These are phyloP conservation scores for Eutypella sp. DNA, from an alignment of 2,329 filamentous ascomycete species.

Conservation along the genomic window DNA sequence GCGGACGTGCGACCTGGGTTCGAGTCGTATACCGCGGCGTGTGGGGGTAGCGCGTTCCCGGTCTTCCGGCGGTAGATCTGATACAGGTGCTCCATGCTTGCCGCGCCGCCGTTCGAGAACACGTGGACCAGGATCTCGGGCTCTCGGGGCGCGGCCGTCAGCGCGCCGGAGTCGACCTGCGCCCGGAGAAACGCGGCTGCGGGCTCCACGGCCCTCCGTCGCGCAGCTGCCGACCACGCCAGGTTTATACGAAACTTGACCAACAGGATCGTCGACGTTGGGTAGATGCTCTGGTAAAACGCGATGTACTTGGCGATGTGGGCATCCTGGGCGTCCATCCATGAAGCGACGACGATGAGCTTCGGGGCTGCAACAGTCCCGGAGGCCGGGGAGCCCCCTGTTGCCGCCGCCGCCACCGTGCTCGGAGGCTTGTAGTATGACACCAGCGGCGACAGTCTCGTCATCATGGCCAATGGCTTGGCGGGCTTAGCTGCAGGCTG, in stretches of 20 bases:
- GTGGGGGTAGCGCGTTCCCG: conserved; percentile 31
- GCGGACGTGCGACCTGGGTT: conserved; percentile 42
- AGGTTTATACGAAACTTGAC: conserved; percentile 36
- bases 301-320: conserved; percentile 49
- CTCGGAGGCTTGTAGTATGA: conserved; percentile 20
- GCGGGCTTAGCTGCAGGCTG: conserved; percentile 5
- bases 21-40: conserved; percentile 43
- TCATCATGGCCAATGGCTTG: conserved; percentile 20
- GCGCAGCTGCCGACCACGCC: conserved; percentile 28
- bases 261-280: conserved; percentile 41
- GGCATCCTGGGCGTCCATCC: conserved; percentile 46
- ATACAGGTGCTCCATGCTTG: conserved; percentile 35
- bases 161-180: conserved; percentile 17
- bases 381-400: conserved; percentile 3
- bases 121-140: conserved; percentile 41
- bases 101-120: conserved; percentile 50
- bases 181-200: conserved; percentile 36
- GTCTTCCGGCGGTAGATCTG: conserved; percentile 25
- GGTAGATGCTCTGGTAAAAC: conserved; percentile 40
- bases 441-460: conserved; percentile 22
- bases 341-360: conserved; percentile 43
- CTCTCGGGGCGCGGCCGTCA: conserved; percentile 13
- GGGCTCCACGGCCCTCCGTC: conserved; percentile 30
- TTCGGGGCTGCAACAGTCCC: conserved; percentile 29
- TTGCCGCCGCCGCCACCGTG: conserved; percentile 2